These are phyloP conservation scores for Strobilomyces dryophilus DNA, from an alignment of 768 basidiomycete genomes.

Conservation along the genomic window DNA sequence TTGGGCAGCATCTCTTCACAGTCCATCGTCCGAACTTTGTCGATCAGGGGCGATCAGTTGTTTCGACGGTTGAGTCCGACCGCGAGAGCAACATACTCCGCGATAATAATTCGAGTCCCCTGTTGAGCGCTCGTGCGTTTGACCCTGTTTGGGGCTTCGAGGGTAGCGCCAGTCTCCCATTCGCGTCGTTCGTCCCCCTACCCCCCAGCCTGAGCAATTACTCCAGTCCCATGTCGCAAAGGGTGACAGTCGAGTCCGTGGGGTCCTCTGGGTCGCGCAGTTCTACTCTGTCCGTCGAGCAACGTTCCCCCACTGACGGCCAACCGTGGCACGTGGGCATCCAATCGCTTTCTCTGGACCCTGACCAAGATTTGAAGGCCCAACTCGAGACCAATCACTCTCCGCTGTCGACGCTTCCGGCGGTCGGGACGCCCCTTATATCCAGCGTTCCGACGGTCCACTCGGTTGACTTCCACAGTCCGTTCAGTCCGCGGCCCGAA, in stretches of 20 bases:
- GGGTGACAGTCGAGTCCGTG: conserved; percentile 10
- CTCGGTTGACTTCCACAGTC: conserved; percentile 17
- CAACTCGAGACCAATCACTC: conserved; percentile 25
- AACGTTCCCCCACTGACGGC: conserved; percentile 21
- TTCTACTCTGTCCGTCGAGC: conserved; percentile 29
- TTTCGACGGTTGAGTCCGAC: not conserved
- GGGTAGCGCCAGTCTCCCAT: conserved; percentile 13
- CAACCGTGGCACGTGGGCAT: conserved; percentile 9
- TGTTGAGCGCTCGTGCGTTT: conserved; percentile 7
- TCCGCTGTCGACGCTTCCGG: conserved; percentile 29
- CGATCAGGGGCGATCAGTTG: conserved; percentile 1
- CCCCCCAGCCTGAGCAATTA: conserved; percentile 29
- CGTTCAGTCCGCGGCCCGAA: conserved; percentile 30
- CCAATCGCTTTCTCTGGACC: conserved; percentile 9
- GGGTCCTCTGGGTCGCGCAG: conserved; percentile 21
- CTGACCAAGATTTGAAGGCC: conserved; percentile 4
- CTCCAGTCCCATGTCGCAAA: conserved; percentile 30
- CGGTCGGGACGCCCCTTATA: conserved; percentile 28
- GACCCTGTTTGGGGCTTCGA: conserved; percentile 25
- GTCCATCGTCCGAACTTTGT: conserved; percentile 22
- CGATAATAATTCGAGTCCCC: conserved; percentile 7
- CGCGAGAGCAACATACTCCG: not conserved
- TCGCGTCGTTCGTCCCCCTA: conserved; percentile 29
- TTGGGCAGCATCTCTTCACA: conserved; percentile 25
- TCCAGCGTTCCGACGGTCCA: conserved; percentile 10